A percentile compares a stretch with the other conserved stretches of the same genome.
These are phyloP conservation scores for Naganishia kalamii DNA, from an alignment of 768 basidiomycete genomes.

Conservation along the genomic window DNA sequence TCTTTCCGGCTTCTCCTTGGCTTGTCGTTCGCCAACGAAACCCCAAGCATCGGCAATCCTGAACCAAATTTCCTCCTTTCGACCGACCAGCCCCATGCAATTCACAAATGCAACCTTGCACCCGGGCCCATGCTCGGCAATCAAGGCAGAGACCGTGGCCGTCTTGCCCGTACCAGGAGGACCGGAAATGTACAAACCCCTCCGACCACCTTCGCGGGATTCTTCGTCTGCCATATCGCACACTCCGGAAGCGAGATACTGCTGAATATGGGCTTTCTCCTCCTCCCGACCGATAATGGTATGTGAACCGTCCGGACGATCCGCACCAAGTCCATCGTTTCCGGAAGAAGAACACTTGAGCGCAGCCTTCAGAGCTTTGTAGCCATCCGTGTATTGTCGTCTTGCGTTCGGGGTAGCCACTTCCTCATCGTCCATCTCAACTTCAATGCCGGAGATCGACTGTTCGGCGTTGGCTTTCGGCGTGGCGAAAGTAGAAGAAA, in stretches of 20 bases:
- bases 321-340: background rate
- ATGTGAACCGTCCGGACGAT: constrained; percentile 19
- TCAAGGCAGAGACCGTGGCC: constrained; percentile 40
- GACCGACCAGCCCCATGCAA: constrained; percentile 41
- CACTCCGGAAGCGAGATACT: constrained; percentile 29
- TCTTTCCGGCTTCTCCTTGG: constrained; percentile 17
- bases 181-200: constrained; percentile 78
- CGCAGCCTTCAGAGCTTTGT: constrained; percentile 41
- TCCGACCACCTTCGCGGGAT: constrained; percentile 6
- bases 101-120: constrained; percentile 37
- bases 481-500: constrained; percentile 9
- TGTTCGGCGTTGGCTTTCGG: background rate
- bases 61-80: constrained; percentile 40
- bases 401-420: background rate
- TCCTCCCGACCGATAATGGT: constrained; percentile 39
- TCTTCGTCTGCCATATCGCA: constrained; percentile 30
- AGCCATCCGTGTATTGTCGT: constrained; percentile 21
- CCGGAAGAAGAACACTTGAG: constrained; percentile 35
- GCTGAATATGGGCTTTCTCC: constrained; percentile 32
- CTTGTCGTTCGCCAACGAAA: constrained; percentile 28
- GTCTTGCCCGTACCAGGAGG: constrained; percentile 81
- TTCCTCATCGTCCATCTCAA: background rate
- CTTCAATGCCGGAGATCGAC: background rate
- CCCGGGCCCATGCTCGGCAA: constrained; percentile 26
- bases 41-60: constrained; percentile 34